Evolutionary conservation across 1,139 yeast species (phyloP).

Genomic region (Pichia sp.): DNA sequence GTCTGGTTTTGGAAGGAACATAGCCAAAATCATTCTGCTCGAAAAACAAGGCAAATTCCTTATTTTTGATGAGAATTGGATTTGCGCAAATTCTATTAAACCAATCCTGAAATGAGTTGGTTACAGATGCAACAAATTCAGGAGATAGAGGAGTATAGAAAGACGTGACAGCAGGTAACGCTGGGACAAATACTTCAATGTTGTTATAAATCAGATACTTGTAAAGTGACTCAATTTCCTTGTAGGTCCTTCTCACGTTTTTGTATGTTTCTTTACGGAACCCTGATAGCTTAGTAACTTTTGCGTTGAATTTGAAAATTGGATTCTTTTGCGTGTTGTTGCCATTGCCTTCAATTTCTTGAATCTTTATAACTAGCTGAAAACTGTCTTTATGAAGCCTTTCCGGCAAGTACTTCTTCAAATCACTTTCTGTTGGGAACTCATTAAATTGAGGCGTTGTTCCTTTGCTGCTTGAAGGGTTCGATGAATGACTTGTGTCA

Average conservation of each 20-base stretch:
- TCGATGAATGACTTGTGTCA: neutral
- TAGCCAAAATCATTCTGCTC: conserved; percentile 75
- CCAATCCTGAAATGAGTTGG: conserved; percentile 75
- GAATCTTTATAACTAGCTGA: conserved; percentile 37
- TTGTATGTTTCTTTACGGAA: conserved; percentile 69
- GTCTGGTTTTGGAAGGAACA: conserved; percentile 54
- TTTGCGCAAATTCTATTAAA: conserved; percentile 67
- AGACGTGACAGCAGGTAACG: conserved; percentile 70
- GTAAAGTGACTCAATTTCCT: conserved; percentile 72
- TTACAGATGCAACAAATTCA: conserved; percentile 64
- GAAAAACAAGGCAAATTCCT: conserved; percentile 80
- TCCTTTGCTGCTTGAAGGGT: conserved; percentile 7
- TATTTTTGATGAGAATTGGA: conserved; percentile 78
- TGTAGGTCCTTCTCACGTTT: conserved; percentile 75
- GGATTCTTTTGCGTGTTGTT: conserved; percentile 41
- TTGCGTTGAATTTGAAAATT: conserved; percentile 44
- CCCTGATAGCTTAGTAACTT: conserved; percentile 50
- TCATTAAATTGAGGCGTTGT: conserved; percentile 21
- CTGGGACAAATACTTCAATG: conserved; percentile 91
- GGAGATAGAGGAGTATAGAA: conserved; percentile 80
- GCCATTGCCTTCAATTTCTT: conserved; percentile 46
- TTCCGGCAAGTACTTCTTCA: conserved; percentile 49
- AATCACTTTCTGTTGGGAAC: conserved; percentile 37
- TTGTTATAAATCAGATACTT: conserved; percentile 74
- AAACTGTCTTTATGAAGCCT: conserved; percentile 34